Evolutionary conservation across 2,329 filamentous ascomycete species (phyloP), one percentile per base, ranked within the genome.

Genomic region (Beauveria asiatica): DNA sequence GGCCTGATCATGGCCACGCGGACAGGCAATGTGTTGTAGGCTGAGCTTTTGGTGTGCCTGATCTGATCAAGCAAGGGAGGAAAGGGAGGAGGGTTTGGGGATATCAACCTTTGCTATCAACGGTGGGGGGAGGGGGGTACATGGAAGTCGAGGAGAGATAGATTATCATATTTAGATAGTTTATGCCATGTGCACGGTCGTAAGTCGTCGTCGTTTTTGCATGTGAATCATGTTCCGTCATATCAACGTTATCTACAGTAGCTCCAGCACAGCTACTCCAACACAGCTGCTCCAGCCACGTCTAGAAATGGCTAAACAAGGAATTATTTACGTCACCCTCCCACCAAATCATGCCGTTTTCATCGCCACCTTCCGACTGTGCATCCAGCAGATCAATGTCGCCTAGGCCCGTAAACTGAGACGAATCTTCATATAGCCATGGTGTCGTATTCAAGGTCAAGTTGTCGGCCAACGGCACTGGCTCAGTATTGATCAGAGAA

Each of bases 351-450:
- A 65, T 67, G 7, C 70, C 69, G 13, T 37, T 45, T 63, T 65
- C 17, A 44, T 64, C 57, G 67, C 63, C 66, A 10, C 66, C 61
- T 4, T 62, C 39, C 2, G 68, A 64, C 41, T 70, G 68, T 5
- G 71, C 64, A 41, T 73, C 68, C 5, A 69, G 64, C 21, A 68
- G 70, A 1, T 70, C 70, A 62, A 75, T 69, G 44, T 74, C 73
- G 3, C 68, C 73, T 19, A 75, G 69, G 51, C 70, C 71, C 9
- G 72, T 65, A 44, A 77, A 70, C 62, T 76, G 74, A 10, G 71
- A 72, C 0, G 73, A 70, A 58, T 77, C 74, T 1, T 74, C 75
- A 51, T 77, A 77, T 17, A 77, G 66, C 75, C 75, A 77, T 0
- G 75, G 75, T 0, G 75, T 76, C 0, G 73, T 75, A 52, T 75